Conservation (phyloP, 2,329 filamentous ascomycete species). For the Stylonectria norvegica region DNA sequence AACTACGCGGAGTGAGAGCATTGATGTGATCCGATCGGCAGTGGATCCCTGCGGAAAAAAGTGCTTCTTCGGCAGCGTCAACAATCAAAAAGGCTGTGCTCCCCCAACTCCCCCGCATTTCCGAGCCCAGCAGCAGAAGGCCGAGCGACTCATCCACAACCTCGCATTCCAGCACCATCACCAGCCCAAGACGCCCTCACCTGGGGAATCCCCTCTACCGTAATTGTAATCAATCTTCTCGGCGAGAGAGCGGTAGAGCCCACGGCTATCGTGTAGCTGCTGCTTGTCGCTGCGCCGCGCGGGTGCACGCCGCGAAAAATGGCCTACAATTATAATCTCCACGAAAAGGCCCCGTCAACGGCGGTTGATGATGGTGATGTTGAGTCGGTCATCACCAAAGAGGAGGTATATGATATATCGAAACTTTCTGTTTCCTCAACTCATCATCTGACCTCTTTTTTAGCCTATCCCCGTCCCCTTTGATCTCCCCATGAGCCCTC, state of each 20-base stretch:
- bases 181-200: too few relatives aligned
- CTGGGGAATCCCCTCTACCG: too few relatives aligned
- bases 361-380: slow-evolving; percentile 25
- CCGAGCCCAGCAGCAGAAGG: too few relatives aligned
- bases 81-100: slow-evolving; percentile 16
- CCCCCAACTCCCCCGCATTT: slow-evolving; percentile 24
- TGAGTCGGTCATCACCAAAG: slow-evolving; percentile 25
- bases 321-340: too few relatives aligned
- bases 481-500: slow-evolving; percentile 22
- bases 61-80: slow-evolving; percentile 2
- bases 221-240: too few relatives aligned
- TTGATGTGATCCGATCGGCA: slow-evolving; percentile 27
- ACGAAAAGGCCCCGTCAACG: too few relatives aligned
- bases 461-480: slow-evolving; percentile 20
- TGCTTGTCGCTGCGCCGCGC: too few relatives aligned
- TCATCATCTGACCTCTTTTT: not conserved
- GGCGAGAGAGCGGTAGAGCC: too few relatives aligned
- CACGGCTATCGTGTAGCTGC: too few relatives aligned
- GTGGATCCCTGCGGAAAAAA: slow-evolving; percentile 23
- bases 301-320: too few relatives aligned
- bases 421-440: slow-evolving; percentile 12
- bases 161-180: not conserved
- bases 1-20: slow-evolving; percentile 7
- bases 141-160: not conserved
- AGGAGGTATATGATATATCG: not conserved